These are phyloP conservation scores for Brassica carinata DNA, from an alignment of 345 rosid genomes.

Conservation along the genomic window DNA sequence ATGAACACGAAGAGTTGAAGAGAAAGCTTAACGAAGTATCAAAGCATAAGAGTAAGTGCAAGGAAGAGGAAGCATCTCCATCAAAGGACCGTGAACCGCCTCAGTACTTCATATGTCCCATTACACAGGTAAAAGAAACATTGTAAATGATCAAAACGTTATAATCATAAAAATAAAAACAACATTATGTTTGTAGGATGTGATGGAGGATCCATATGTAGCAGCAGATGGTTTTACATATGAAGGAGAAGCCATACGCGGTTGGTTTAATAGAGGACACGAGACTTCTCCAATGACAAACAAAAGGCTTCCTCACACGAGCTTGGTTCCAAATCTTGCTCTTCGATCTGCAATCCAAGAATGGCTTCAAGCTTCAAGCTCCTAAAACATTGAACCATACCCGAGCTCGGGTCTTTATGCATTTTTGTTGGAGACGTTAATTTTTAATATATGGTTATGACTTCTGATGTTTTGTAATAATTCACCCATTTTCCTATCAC, in stretches of 20 bases:
- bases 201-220: constrained; percentile 77
- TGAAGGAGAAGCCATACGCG: constrained; percentile 62
- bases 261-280: constrained; percentile 61
- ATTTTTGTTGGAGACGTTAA: not conserved
- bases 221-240: constrained; percentile 80
- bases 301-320: constrained; percentile 38
- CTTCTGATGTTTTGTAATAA: not conserved
- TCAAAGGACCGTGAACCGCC: constrained; percentile 16
- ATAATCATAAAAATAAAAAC: not conserved
- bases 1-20: constrained; percentile 61
- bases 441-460: not conserved
- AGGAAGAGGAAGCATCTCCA: not conserved
- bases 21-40: constrained; percentile 65
- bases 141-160: not conserved
- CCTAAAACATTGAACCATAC: not conserved
- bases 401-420: not conserved
- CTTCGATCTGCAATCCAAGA: constrained; percentile 57
- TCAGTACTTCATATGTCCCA: constrained; percentile 67
- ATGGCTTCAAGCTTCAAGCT: constrained; percentile 47
- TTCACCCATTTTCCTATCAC: not conserved
- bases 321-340: constrained; percentile 51
- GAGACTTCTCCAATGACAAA: constrained; percentile 75
- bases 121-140: constrained; percentile 51
- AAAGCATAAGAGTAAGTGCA: constrained; percentile 54
- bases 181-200: constrained; percentile 46